Base-by-base conservation (phyloP, 2,329 filamentous ascomycete genomes). In the Escovopsis sp. region DNA sequence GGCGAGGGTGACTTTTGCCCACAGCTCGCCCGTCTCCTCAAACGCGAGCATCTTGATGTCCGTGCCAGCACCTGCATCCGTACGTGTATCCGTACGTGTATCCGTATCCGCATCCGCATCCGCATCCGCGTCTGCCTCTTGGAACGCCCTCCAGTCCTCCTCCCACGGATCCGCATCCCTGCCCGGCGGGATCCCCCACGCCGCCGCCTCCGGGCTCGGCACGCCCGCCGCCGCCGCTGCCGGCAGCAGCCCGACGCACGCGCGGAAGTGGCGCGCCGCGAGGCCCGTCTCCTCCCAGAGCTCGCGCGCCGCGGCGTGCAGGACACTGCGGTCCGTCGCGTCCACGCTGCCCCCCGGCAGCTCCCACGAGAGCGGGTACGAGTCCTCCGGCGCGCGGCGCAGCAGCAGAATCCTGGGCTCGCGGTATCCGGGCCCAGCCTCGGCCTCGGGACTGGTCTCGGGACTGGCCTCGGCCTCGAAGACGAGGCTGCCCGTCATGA, bases 241-340 rank as follows among this genome's bases (percentile, higher is more conserved):
- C 6, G 30, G 12, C 34, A 52, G 35, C 1, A 43, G 36, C 3
- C 51, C 47, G 2, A 57, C 51, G 1, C 52, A 45, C 4, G 45
- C 45, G 9, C 48, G 48, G 2, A 66, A 54, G 6, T 43, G 43
- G 1, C 43, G 49, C 6, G 58, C 60, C 2, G 43, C 37, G 0
- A 72, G 56, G 0, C 63, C 60, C 0, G 66, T 53, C 49, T 72
- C 68, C 48, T 72, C 69, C 53, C 55, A 59, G 1, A 73, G 56
- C 52, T 73, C 69, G 26, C 69, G 62, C 6, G 60, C 62, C 19
- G 58, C 45, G 0, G 59, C 58, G 8, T 63, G 63, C 4, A 64
- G 46, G 2, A 66, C 50, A 36, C 70, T 69, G 1, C 67, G 68
- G 1, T 59, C 53, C 1, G 70, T 53, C 1, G 66, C 64, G 3